Evolutionary conservation across 202 grass and related monocot species (phyloP), one percentile per base, ranked within the genome.

Genomic region (Digitaria exilis): DNA sequence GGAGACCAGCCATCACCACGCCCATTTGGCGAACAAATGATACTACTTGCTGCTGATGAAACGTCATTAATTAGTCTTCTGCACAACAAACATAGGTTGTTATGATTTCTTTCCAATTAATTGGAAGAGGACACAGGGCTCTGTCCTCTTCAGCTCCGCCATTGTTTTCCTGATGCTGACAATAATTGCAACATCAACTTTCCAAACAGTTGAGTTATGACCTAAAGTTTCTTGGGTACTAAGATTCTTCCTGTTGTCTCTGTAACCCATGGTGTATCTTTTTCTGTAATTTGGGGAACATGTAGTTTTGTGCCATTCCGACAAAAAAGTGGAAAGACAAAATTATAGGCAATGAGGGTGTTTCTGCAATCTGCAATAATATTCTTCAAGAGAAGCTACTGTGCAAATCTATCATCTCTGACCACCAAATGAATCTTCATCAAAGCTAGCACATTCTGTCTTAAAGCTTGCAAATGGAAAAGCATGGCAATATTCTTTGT

Each of bases 181-280:
- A 37, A 65, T 25, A 71, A 80, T 42, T 80, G 25, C 43, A 69
- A 24, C n/a, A 50, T 60, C 39, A 35, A 80, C n/a, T 41, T 28
- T 50, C n/a, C 45, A 49, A 39, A 68, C 0, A 2, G 9, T 48
- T 5, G 35, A 34, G 44, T 61, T 71, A 77, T 28, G 26, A 78
- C 18, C 3, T 70, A 4, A 19, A 55, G 13, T 80, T 67, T 81
- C 26, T 71, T 44, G 18, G 28, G 32, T 12, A 17, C 42, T 8
- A 42, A 43, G 15, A n/a, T 80, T 73, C 1, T 25, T 4, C 43
- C 11, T 39, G 10, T 6, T 21, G 48, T 48, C 30, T 46, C 19
- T 61, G 13, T 46, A 61, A 12, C 11, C 43, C 6, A 7, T 46
- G 18, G 12, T 71, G 25, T 78, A 14, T 65, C 32, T 9, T 46